These are phyloP conservation scores for Carex cristatella DNA, from an alignment of 176 grass and related monocot species.

Conservation along the genomic window DNA sequence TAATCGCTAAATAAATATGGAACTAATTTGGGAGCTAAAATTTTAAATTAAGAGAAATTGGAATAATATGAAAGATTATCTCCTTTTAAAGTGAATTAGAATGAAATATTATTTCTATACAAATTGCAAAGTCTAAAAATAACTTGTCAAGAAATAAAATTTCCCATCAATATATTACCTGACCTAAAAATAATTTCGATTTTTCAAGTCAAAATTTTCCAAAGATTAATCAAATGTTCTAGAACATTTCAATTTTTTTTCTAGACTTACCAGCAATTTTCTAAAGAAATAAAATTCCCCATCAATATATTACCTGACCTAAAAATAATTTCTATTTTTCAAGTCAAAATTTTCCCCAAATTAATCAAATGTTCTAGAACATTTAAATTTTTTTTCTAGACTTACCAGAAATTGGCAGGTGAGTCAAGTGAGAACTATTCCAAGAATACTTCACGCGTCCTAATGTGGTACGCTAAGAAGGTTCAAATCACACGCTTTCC, in stretches of 20 bases:
- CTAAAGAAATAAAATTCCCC: not conserved
- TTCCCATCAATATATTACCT: too few species aligned
- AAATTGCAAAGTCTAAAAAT: not conserved
- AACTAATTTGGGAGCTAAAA: not conserved
- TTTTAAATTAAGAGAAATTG: not conserved
- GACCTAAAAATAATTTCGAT: not conserved
- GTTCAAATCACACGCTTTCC: slow-evolving; percentile 5
- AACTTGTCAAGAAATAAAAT: not conserved
- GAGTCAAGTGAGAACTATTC: not conserved
- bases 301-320: not conserved
- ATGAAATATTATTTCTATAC: not conserved
- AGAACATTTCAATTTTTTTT: not conserved
- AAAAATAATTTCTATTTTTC: not conserved
- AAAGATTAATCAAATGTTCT: not conserved
- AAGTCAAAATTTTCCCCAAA: not conserved
- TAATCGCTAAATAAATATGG: not conserved
- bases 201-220: not conserved
- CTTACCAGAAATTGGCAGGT: not conserved
- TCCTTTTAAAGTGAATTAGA: not conserved
- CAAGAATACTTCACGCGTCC: not conserved
- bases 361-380: not conserved
- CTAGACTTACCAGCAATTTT: too few species aligned
- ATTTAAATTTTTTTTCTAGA: not conserved
- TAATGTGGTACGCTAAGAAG: not conserved
- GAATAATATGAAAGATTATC: not conserved